These are phyloP conservation scores for Achlya hypogyna DNA, from an alignment of 352 stramenopile genomes.

Conservation along the genomic window DNA sequence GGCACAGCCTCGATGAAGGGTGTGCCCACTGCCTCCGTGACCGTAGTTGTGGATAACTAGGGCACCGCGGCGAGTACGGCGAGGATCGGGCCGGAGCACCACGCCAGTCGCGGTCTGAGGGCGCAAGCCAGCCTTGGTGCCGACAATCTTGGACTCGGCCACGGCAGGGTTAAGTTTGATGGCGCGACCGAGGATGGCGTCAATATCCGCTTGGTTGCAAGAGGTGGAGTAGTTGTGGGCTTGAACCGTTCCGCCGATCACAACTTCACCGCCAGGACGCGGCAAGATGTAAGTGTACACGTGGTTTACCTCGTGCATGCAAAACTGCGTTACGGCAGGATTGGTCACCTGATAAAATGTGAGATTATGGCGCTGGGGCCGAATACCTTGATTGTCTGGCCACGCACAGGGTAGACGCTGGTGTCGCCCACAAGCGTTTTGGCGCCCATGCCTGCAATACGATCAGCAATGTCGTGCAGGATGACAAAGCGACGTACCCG, in stretches of 20 bases:
- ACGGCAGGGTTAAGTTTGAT: conserved; percentile 35
- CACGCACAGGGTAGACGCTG: conserved; percentile 42
- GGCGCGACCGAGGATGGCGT: conserved; percentile 44
- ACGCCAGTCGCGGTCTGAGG: conserved; percentile 33
- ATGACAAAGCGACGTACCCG: conserved; percentile 22
- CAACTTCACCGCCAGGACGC: conserved; percentile 43
- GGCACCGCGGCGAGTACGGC: conserved; percentile 28
- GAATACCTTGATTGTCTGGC: conserved; percentile 45
- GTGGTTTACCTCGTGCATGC: conserved; percentile 37
- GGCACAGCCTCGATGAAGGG: conserved; percentile 58
- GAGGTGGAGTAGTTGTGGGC: conserved; percentile 40
- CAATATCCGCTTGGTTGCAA: conserved; percentile 33
- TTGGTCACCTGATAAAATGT: conserved; percentile 31
- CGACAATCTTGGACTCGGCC: conserved; percentile 32
- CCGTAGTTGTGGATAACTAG: conserved; percentile 65
- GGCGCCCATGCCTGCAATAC: conserved; percentile 28
- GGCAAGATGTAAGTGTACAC: conserved; percentile 64
- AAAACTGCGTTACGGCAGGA: conserved; percentile 39
- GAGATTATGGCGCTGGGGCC: neutral
- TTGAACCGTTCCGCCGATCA: conserved; percentile 57
- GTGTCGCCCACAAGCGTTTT: conserved; percentile 37
- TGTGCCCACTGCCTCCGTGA: conserved; percentile 55
- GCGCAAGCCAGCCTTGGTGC: conserved; percentile 34
- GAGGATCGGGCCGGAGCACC: conserved; percentile 36
- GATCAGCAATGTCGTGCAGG: neutral